Evolutionary conservation across 805 yeast species (phyloP).

Genomic region (Schwanniomyces pseudopolymorphus): DNA sequence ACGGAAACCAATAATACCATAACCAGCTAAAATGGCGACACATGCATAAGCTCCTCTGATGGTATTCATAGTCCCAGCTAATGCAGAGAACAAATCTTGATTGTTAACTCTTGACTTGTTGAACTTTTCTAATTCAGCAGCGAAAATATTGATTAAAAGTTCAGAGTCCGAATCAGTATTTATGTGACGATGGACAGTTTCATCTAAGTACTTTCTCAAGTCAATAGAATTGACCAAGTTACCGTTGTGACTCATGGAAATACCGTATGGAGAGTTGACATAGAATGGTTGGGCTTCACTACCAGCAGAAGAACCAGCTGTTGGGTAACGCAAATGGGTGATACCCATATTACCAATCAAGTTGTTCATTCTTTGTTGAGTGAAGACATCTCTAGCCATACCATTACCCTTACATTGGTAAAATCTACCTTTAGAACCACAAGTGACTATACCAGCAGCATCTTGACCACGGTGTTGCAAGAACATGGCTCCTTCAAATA

Average conservation of each 20-base stretch:
- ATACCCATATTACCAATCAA: constrained; percentile 94
- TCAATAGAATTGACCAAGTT: constrained; percentile 86
- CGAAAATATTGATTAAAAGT: constrained; percentile 83
- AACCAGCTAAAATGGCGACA: constrained; percentile 92
- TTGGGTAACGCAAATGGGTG: constrained; percentile 93
- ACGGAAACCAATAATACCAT: constrained; percentile 91
- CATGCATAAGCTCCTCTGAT: constrained; percentile 98
- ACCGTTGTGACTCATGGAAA: constrained; percentile 89
- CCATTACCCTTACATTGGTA: constrained; percentile 99
- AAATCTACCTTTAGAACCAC: constrained; percentile 89
- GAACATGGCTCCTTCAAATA: constrained; percentile 88
- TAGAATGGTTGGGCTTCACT: constrained; percentile 98
- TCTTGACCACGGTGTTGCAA: constrained; percentile 98
- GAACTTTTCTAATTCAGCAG: constrained; percentile 85
- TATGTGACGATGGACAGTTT: constrained; percentile 92
- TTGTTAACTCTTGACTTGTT: constrained; percentile 92
- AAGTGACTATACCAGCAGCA: constrained; percentile 98
- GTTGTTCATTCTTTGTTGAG: constrained; percentile 72
- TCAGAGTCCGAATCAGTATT: constrained; percentile 97
- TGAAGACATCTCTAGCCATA: constrained; percentile 97
- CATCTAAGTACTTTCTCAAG: constrained; percentile 79
- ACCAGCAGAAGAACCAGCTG: constrained; percentile 94
- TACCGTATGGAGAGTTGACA: constrained; percentile 96
- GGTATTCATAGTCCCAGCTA: constrained; percentile 73
- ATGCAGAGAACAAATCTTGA: constrained; percentile 82